Base-by-base conservation (phyloP, 305 asterid species). In the Ilex paraguariensis region DNA sequence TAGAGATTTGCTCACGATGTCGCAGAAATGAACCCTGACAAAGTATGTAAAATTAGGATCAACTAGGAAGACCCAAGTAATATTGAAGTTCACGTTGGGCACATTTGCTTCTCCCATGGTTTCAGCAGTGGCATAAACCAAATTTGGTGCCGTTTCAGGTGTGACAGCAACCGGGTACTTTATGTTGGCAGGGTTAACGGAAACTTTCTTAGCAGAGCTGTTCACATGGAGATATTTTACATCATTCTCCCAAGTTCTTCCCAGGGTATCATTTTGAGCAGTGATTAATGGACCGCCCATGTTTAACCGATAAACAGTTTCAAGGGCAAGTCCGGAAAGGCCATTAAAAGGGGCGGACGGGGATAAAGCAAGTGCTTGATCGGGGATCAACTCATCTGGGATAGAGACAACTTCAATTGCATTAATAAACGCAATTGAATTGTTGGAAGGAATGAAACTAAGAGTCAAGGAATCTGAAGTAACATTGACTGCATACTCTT, bases 181-280 rank as follows among this genome's bases (percentile, higher is more conserved):
- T 33, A 94, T 81, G 70, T 79, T 77, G 3, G 81, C 56, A 45
- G 98, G 91, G 68, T 28, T 57, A 65, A 91, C 88, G 1, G 92
- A 85, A 57, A 77, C 83, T 66, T 76, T 84, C 62, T 60, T 70
- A 0, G 94, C 99, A 16, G 99, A 91, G 79, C 97, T 91, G 66
- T 91, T 91, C 55, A 91, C 86, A 67, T 87, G 98, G 42, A 94
- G 96, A 59, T 94, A 94, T 79, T 85, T 88, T 62, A 42, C 66
- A 68, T 94, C 99, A 69, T 88, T 94, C 79, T 91, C 91, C 99
- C 99, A 94, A 33, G 80, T 88, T 54, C 99, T 88, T 62, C 97
- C 95, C 75, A 91, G 69, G 17, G 96, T 81, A 71, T 94, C 99
- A 54, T 94, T 94, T 79, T 83, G 91, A 54, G 97, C 82, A 72